Conservation (phyloP, 768 basidiomycete species). For the Rhodotorula diobovata region DNA sequence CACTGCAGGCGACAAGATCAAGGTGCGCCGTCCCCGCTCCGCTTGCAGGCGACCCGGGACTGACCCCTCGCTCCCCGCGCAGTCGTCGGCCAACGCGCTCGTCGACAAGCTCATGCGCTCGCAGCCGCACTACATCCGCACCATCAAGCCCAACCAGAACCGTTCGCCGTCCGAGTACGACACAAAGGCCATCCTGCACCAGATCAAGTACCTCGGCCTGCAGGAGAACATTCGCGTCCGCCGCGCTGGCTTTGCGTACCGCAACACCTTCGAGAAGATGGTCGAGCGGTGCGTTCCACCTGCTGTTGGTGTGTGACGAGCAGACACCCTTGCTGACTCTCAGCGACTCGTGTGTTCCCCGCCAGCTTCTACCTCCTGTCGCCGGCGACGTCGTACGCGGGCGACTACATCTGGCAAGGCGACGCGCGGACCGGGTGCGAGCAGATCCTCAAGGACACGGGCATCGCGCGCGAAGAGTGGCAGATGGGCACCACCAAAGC, state of each 20-base stretch:
- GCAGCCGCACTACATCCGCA: constrained; percentile 95
- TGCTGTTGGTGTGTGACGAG: neutral
- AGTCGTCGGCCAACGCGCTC: constrained; percentile 77
- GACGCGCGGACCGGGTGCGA: constrained; percentile 86
- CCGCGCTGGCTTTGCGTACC: constrained; percentile 93
- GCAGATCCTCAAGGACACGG: constrained; percentile 86
- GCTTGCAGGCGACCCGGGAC: too few species aligned
- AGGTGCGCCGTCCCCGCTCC: constrained; percentile 55
- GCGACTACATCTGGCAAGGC: constrained; percentile 95
- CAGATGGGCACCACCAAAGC: constrained; percentile 99
- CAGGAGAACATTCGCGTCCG: constrained; percentile 98
- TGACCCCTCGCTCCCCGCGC: neutral
- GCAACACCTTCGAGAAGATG: constrained; percentile 99
- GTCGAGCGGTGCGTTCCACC: constrained; percentile 62
- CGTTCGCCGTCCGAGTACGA: constrained; percentile 89
- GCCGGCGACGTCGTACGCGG: constrained; percentile 91
- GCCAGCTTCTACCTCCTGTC: constrained; percentile 82
- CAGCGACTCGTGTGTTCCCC: neutral
- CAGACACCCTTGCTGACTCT: neutral
- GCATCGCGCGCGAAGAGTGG: constrained; percentile 95
- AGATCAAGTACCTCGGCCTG: constrained; percentile 97
- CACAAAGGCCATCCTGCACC: constrained; percentile 88
- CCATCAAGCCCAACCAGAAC: constrained; percentile 97
- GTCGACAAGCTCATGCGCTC: constrained; percentile 97
- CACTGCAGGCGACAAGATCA: constrained; percentile 96